phyloP scores from a whole-genome alignment of 164 flowering plant species.

The Malania oleifera region DNA sequence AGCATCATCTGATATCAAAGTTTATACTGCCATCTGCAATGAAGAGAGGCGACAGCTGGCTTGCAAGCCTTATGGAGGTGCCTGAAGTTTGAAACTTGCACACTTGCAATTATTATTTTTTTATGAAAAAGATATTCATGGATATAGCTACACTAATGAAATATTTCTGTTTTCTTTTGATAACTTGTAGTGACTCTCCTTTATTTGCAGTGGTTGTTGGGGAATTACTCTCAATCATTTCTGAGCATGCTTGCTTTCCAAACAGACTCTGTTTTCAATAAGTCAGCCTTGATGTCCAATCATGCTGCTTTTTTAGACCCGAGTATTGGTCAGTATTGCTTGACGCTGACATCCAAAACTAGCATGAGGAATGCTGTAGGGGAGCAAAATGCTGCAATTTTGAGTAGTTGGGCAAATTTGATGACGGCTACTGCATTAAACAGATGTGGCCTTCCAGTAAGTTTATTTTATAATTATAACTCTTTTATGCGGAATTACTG shows the following conservation, averaged over 20 bases:
- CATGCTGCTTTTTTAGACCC: slow-evolving; percentile 60
- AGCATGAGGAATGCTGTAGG: slow-evolving; percentile 77
- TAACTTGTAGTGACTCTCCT: slow-evolving; percentile 8
- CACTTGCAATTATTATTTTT: neutral
- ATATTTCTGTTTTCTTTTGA: slow-evolving; percentile 1
- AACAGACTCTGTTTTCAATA: slow-evolving; percentile 18
- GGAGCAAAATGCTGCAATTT: slow-evolving; percentile 50
- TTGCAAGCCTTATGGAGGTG: slow-evolving; percentile 82
- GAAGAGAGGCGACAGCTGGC: slow-evolving; percentile 81
- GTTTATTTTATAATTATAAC: slow-evolving; percentile 24
- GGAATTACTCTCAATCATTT: slow-evolving; percentile 65
- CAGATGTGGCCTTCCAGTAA: slow-evolving; percentile 88
- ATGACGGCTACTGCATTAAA: slow-evolving; percentile 64
- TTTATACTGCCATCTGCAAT: slow-evolving; percentile 70
- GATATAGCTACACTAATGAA: neutral
- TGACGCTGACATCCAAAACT: slow-evolving; percentile 51
- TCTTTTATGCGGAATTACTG: neutral
- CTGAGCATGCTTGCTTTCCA: slow-evolving; percentile 45
- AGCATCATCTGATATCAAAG: slow-evolving; percentile 58
- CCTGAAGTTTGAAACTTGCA: slow-evolving; percentile 4
- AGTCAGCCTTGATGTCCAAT: slow-evolving; percentile 25
- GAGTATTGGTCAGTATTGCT: slow-evolving; percentile 70
- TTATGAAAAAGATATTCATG: neutral
- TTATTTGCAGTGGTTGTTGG: slow-evolving; percentile 78
- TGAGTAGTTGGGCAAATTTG: slow-evolving; percentile 67